Conservation (phyloP, 108 stramenopile species). For the Pseudonitzschia delicatissima region DNA sequence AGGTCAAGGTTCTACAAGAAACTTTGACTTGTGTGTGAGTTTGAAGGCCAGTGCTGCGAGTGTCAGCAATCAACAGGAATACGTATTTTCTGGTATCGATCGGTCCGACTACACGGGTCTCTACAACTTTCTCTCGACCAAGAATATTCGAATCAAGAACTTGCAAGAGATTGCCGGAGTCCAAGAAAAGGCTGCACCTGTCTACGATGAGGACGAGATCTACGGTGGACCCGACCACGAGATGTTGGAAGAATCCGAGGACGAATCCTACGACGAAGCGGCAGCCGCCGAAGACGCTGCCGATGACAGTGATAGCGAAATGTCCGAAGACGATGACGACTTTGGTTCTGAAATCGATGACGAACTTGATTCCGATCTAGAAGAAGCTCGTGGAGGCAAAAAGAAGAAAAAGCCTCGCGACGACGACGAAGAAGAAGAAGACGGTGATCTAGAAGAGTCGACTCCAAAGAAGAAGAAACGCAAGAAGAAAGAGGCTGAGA, state of each 20-base stretch:
- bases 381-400: constrained; percentile 33
- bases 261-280: constrained; percentile 58
- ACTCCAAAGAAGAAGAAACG: constrained; percentile 22
- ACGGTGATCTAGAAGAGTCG: constrained; percentile 3
- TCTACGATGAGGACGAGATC: constrained; percentile 68
- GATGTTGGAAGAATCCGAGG: constrained; percentile 51
- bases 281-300: constrained; percentile 57
- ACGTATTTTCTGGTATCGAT: constrained; percentile 87
- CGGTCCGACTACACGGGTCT: constrained; percentile 82
- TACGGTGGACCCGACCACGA: constrained; percentile 60
- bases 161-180: constrained; percentile 53
- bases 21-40: constrained; percentile 89
- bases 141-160: constrained; percentile 91
- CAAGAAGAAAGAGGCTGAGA: constrained; percentile 16
- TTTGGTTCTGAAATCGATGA: constrained; percentile 56
- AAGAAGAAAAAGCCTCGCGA: constrained; percentile 27
- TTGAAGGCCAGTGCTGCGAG: constrained; percentile 51
- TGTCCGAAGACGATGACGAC: constrained; percentile 37
- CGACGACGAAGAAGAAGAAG: constrained; percentile 30
- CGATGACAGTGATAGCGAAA: constrained; percentile 19
- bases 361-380: constrained; percentile 47
- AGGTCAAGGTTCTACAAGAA: constrained; percentile 86
- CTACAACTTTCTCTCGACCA: constrained; percentile 84
- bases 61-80: constrained; percentile 53
- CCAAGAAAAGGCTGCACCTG: constrained; percentile 33